Base-by-base conservation (phyloP, 2,329 filamentous ascomycete genomes). In the Ceratocystis eucalypticola region DNA sequence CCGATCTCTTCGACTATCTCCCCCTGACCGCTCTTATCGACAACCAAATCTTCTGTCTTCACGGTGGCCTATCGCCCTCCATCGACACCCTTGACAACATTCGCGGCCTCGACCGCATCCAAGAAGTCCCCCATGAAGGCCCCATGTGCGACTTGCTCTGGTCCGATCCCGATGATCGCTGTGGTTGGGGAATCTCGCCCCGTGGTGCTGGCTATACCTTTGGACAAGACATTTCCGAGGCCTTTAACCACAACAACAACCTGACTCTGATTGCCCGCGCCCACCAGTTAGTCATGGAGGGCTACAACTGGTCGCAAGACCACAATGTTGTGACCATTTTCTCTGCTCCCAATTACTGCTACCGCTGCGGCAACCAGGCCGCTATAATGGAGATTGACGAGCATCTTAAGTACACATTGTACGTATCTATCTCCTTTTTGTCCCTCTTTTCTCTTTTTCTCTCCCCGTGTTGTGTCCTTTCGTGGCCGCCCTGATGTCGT, bases 311-410 rank as follows among this genome's bases (percentile, higher is more conserved):
- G 94, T 96, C 92, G 70, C 94, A 97, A 77, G 94, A 97, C 75
- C 82, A 93, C 71, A 97, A 99, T 72, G 94, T 99, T 64, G 94
- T 99, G 69, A 99, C 94, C 46, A 97, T 99, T 74, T 99, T 99
- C 80, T 96, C 73, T 86, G 89, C 89, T 65, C 89, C 89, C 70
- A 93, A 93, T 77, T 99, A 99, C 82, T 99, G 93, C 81, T 97
- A 99, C 82, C 86, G 94, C 76, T 99, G 94, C 75, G 94, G 94
- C 74, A 99, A 99, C 78, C 94, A 97, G 78, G 94, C 94, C 67
- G 94, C 94, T n/a, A 97, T 99, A 76, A 99, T 99, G 94, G 94
- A 97, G 79, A 99, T 99, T 77, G 94, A 97, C 71, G 94, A 99
- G 79, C 92, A 97, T 77, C 80, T 99, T 75, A 97, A 99, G 82